Evolutionary conservation across 176 grass and related monocot genomes (phyloP).

Genomic region (Carex pumila): DNA sequence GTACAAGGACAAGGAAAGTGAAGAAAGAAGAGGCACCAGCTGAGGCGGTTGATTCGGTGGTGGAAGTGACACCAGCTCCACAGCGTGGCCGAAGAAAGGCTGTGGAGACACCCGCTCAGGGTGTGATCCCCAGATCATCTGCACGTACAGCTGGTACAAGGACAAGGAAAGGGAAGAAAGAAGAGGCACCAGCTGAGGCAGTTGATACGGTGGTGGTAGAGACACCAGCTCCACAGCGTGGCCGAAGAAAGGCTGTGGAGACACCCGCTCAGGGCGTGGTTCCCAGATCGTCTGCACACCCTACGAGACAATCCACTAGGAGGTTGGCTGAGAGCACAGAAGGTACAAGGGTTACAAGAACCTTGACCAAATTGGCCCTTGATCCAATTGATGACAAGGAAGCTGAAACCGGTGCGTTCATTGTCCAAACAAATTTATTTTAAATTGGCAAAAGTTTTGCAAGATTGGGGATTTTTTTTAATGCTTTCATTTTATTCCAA

Average conservation of each 20-base stretch:
- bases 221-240: conserved; percentile 9
- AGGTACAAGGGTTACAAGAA: conserved; percentile 13
- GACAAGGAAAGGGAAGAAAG: conserved; percentile 1
- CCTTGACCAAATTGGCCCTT: conserved; percentile 19
- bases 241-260: conserved; percentile 15
- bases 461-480: too few species aligned
- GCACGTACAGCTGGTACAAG: neutral
- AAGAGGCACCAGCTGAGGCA: neutral
- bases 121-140: neutral
- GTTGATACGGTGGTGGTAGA: neutral
- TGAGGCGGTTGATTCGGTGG: neutral
- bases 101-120: neutral
- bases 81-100: conserved; percentile 20
- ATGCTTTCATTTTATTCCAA: neutral
- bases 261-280: conserved; percentile 6
- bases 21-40: neutral
- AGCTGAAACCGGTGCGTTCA: neutral
- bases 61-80: neutral
- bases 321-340: neutral
- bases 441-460: neutral
- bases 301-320: conserved; percentile 19
- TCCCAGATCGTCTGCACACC: neutral
- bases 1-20: neutral
- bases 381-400: conserved; percentile 26
- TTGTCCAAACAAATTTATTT: neutral